Conservation (phyloP, 768 basidiomycete species). For the Agaricus subrufescens region DNA sequence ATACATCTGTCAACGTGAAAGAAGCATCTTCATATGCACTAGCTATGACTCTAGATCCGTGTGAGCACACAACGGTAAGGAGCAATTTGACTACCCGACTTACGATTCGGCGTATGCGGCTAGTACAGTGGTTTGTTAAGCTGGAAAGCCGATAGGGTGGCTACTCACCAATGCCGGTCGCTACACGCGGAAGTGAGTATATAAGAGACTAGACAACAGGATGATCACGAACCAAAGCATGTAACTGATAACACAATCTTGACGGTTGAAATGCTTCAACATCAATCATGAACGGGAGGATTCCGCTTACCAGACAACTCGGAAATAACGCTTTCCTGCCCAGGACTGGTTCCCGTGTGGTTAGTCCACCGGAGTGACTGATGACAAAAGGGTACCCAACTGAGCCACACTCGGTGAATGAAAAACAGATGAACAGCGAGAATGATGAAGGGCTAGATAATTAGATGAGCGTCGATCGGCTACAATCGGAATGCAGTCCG, state of each 20-base stretch:
- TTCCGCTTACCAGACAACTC: no score
- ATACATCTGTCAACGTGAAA: not conserved
- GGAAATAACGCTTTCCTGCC: no score
- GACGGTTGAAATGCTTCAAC: no score
- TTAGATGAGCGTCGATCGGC: not conserved
- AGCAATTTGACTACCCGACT: not conserved
- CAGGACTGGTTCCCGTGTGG: no score
- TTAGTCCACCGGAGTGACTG: not conserved
- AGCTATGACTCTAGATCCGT: not conserved
- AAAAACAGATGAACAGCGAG: slow-evolving; percentile 1
- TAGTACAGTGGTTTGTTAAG: not conserved
- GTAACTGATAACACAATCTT: not conserved
- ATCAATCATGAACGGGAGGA: no score
- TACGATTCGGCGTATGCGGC: not conserved
- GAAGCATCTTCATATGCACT: not conserved
- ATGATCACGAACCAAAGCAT: not conserved
- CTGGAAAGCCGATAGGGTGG: not conserved
- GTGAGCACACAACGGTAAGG: not conserved
- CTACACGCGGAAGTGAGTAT: not conserved
- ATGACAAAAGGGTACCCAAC: not conserved
- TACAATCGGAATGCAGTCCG: not conserved
- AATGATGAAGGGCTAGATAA: not conserved
- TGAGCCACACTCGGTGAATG: not conserved
- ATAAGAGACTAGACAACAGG: not conserved
- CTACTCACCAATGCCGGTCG: not conserved